Base-by-base conservation (phyloP, 441 rosid species). In the Croton laevigatus region DNA sequence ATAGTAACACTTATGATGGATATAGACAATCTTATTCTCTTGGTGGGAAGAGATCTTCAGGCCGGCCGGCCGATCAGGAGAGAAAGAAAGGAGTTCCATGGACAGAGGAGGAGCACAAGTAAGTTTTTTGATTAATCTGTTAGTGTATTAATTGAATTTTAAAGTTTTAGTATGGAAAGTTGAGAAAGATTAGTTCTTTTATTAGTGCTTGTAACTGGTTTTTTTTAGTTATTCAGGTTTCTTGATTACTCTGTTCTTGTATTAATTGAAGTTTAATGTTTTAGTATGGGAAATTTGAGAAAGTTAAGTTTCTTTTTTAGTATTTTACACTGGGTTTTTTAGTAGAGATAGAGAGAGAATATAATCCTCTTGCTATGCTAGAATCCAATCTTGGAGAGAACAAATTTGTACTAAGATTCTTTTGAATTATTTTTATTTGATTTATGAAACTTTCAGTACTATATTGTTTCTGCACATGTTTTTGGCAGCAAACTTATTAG, bases 51-150 rank as follows among this genome's bases (percentile, higher is more conserved):
- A 81, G 94, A 81, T 78, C 87, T 32, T 73, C 88, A 0, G 74
- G 73, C 16, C 73, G 88, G 32, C 81, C 86, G 37, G 80, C 87
- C 1, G 96, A 94, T 65, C 98, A 88, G 62, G 99, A 94, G 73
- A 84, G 98, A 80, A 94, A 94, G 91, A 94, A 92, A 92, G 99
- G 98, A 17, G 91, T 94, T 66, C 97, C 98, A 14, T 94, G 98
- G 98, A 92, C 94, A 8, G 98, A 94, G 80, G 99, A 94, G 74
- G 99, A 94, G 73, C 99, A 93, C 78, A 93, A 87, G 97, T 90
- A 81, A 82, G 65, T 40, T 40, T 19, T 36, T 23, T 53, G 49
- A 27, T 36, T 38, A 40, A 38, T 42, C 44, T 27, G 45, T 14
- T 58, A 16, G 19, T 37, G 53, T 36, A 10, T 9, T 9, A 13